These are phyloP conservation scores for Saturnispora halmiae DNA, from an alignment of 805 yeast genomes.

Conservation along the genomic window DNA sequence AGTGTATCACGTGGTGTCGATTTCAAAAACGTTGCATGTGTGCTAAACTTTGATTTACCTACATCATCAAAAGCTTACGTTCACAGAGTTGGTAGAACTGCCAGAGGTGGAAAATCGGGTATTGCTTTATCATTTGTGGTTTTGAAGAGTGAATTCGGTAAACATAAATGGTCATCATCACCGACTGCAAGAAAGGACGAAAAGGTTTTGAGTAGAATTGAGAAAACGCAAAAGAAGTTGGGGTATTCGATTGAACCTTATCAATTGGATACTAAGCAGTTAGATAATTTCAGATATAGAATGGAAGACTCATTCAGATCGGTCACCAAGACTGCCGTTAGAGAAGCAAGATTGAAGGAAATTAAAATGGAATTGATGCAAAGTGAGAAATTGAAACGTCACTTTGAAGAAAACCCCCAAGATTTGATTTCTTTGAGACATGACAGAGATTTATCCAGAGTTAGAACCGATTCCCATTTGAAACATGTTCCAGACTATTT, in stretches of 20 bases:
- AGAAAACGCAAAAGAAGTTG: constrained; percentile 62
- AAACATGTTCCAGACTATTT: constrained; percentile 89
- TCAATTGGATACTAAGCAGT: constrained; percentile 82
- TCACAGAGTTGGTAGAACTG: constrained; percentile 95
- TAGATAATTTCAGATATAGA: constrained; percentile 92
- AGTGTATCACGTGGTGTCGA: constrained; percentile 97
- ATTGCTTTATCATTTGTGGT: constrained; percentile 91
- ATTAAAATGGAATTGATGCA: constrained; percentile 77
- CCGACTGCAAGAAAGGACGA: constrained; percentile 75
- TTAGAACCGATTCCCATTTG: constrained; percentile 75
- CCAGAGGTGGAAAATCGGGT: constrained; percentile 94
- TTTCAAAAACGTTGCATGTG: constrained; percentile 93
- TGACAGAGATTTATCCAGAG: constrained; percentile 78
- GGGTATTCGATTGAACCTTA: constrained; percentile 79
- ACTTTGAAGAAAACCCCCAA: constrained; percentile 95
- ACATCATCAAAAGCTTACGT: constrained; percentile 80
- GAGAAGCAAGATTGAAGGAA: constrained; percentile 90
- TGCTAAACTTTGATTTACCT: constrained; percentile 89
- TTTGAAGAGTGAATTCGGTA: constrained; percentile 73
- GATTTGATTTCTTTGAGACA: constrained; percentile 85
- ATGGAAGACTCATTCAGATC: constrained; percentile 96
- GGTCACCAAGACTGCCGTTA: constrained; percentile 76
- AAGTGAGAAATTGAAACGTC: constrained; percentile 84
- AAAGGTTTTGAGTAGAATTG: constrained; percentile 66
- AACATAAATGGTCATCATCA: constrained; percentile 73